Base-by-base conservation (phyloP, 768 basidiomycete species). In the Asterophora lycoperdoides region DNA sequence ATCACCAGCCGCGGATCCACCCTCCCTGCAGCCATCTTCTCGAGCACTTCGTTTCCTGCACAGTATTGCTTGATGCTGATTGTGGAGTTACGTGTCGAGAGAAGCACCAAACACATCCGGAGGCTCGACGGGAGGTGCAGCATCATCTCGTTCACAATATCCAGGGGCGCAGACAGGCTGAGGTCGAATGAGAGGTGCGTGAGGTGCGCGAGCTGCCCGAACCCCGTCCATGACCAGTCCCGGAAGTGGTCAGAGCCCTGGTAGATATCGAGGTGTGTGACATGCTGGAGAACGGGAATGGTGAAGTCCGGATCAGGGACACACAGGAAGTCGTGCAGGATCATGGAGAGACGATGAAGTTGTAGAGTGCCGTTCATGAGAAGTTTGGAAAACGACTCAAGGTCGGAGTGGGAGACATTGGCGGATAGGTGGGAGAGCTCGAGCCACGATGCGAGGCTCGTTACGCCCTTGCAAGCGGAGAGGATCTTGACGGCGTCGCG, bases 401-500 rank as follows among this genome's bases (percentile, higher is more conserved):
- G 34, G 20, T 52, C 46, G 15, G 41, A n/a, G 14, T 37, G 32
- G 13, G 43, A 19, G n/a, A 30, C 15, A 10, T 40, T 35, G 20
- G 35, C 14, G 4, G 40, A 28, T 2, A 44, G 33, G n/a, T 44
- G 46, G 15, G 37, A 53, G 14, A 48, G 18, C 43, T 48, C 46
- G 29, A 52, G 45, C 56, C 56, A 54, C 0, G 49, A 57, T 3
- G 56, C 53, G 20, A 57, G 49, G 26, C 50, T 55, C 11, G 34
- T 33, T 4, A 57, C 48, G 20, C 42, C n/a, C 17, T 36, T 44
- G 43, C 56, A 57, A 8, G 30, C 35, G 6, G 46, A 17, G 8
- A 57, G 44, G 29, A 52, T 46, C 33, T 50, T 41, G 13, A 42
- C 53, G 29, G 50, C 43, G 29, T 57, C 49, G 3, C 42, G 38